phyloP scores from a whole-genome alignment of 495 filamentous ascomycete species.

The Tuber aestivum region DNA sequence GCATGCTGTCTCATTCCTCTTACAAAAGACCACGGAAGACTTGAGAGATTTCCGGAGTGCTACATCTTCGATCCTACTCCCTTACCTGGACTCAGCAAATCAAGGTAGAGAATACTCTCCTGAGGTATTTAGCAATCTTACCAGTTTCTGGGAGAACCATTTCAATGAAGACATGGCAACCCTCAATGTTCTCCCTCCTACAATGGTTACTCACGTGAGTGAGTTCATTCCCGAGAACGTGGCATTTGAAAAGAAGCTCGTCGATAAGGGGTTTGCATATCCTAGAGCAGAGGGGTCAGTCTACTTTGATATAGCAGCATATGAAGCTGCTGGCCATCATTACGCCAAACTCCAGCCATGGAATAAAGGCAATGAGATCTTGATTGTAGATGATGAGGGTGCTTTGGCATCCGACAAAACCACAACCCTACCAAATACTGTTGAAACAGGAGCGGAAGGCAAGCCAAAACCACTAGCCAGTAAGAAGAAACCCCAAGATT shows the following conservation, averaged over 20 bases:
- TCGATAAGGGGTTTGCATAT: constrained; percentile 80
- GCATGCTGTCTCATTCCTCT: constrained; percentile 54
- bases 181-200: constrained; percentile 78
- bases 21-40: constrained; percentile 48
- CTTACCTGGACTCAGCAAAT: constrained; percentile 75
- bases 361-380: constrained; percentile 71
- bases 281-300: constrained; percentile 73
- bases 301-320: constrained; percentile 87
- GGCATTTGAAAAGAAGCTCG: constrained; percentile 53
- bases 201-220: constrained; percentile 77
- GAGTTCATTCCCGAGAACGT: constrained; percentile 84
- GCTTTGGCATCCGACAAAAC: constrained; percentile 52
- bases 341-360: constrained; percentile 86
- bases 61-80: constrained; percentile 65
- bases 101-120: constrained; percentile 66
- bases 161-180: constrained; percentile 80
- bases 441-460: constrained; percentile 47
- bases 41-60: constrained; percentile 55
- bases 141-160: constrained; percentile 70
- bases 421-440: constrained; percentile 49
- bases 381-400: constrained; percentile 87
- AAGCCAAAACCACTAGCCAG: constrained; percentile 1
- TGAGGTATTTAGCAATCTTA: constrained; percentile 78
- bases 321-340: constrained; percentile 72
- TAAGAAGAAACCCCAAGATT: constrained; percentile 53